phyloP scores from a whole-genome alignment of 2,329 filamentous ascomycete genomes.

The Pseudogymnoascus sp. region DNA sequence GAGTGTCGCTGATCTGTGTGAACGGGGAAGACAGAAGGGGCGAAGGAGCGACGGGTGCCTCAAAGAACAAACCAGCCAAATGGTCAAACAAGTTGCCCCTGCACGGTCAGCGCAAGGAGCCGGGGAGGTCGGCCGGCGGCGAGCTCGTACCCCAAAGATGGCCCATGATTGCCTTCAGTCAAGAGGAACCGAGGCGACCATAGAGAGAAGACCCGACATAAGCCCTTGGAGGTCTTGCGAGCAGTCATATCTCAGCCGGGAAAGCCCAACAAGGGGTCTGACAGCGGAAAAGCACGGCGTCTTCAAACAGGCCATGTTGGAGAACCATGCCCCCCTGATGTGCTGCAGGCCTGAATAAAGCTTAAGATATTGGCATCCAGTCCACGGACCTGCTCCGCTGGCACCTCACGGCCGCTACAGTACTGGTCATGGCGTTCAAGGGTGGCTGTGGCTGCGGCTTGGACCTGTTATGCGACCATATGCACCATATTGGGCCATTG shows the following conservation, averaged over 20 bases:
- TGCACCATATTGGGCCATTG: not conserved
- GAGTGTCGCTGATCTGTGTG: slow-evolving; percentile 1
- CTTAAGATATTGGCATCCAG: not conserved
- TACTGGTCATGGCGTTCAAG: not conserved
- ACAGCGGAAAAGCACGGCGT: not conserved
- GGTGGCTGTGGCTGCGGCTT: not conserved
- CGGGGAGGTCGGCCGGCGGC: not conserved
- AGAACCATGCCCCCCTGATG: not conserved
- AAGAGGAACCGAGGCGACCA: not conserved
- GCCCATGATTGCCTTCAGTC: not conserved
- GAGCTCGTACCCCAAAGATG: not conserved
- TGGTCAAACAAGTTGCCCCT: slow-evolving; percentile 6
- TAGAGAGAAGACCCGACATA: not conserved
- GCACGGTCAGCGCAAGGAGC: not conserved
- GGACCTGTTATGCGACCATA: not conserved
- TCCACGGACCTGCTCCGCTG: not conserved
- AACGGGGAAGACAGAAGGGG: not conserved
- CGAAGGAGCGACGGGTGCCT: not conserved
- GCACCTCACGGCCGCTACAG: not conserved
- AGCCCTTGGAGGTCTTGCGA: not conserved
- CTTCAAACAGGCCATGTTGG: not conserved
- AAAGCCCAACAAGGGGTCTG: not conserved
- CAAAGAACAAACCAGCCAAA: not conserved
- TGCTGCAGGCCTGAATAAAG: not conserved
- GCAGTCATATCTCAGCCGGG: not conserved